Conservation (phyloP, 1,139 yeast genomes). For the Dujonia santamariae region DNA sequence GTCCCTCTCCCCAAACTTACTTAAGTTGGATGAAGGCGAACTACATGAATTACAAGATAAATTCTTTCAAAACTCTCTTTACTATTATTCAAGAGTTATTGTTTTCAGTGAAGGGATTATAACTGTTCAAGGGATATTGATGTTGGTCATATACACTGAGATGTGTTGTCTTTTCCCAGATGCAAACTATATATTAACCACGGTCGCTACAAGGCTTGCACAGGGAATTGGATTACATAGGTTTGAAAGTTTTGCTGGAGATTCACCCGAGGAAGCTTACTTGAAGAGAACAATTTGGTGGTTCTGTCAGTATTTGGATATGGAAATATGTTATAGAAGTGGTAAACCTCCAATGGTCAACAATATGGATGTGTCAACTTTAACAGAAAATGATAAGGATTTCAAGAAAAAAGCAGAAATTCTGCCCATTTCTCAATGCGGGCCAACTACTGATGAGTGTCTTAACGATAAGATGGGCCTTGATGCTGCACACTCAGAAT, state of each 20-base stretch:
- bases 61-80: constrained; percentile 17
- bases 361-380: constrained; percentile 22
- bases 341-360: constrained; percentile 24
- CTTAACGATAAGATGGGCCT: neutral
- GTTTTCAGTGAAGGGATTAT: constrained; percentile 22
- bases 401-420: neutral
- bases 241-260: constrained; percentile 15
- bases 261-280: constrained; percentile 11
- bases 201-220: constrained; percentile 22
- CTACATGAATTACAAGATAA: constrained; percentile 16
- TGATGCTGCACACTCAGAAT: neutral
- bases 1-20: too few species aligned
- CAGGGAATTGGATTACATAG: constrained; percentile 23
- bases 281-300: constrained; percentile 19
- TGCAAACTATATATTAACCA: constrained; percentile 16
- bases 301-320: constrained; percentile 20
- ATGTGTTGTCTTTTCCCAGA: constrained; percentile 19
- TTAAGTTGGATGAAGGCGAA: too few species aligned
- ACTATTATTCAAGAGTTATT: constrained; percentile 20
- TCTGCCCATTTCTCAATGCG: neutral
- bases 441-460: neutral
- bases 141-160: constrained; percentile 20
- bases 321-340: constrained; percentile 19
- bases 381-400: constrained; percentile 12
- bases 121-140: constrained; percentile 21